phyloP scores from a whole-genome alignment of 1,284 basidiomycete species.

The Rugosomyces carneus region DNA sequence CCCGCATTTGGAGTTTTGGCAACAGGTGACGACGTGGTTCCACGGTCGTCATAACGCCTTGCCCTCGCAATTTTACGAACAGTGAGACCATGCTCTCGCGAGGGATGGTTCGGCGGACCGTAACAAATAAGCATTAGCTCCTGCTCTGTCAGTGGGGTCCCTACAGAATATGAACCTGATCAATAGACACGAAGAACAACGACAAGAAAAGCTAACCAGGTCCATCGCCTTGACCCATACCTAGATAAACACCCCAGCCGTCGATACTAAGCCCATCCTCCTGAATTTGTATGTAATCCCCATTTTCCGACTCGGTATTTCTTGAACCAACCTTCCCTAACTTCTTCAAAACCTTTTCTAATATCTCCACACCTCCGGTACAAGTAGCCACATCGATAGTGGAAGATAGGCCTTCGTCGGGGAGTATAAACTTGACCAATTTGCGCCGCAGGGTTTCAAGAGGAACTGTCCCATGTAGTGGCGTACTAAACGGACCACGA shows the following conservation, averaged over 20 bases:
- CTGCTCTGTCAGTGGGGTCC: slow-evolving; percentile 72
- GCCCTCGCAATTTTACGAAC: slow-evolving; percentile 49
- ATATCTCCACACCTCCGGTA: slow-evolving; percentile 73
- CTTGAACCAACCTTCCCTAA: slow-evolving; percentile 65
- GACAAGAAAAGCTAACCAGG: slow-evolving; percentile 37
- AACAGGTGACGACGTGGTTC: slow-evolving; percentile 22
- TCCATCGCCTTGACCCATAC: slow-evolving; percentile 49
- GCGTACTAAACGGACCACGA: slow-evolving; percentile 47
- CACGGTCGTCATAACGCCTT: slow-evolving; percentile 40
- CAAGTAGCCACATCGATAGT: slow-evolving; percentile 80
- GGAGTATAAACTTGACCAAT: slow-evolving; percentile 80
- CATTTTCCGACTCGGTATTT: slow-evolving; percentile 41
- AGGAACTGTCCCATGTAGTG: slow-evolving; percentile 43
- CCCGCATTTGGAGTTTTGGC: slow-evolving; percentile 28
- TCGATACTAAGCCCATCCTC: slow-evolving; percentile 73
- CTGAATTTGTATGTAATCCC: slow-evolving; percentile 48
- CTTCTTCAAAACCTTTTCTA: slow-evolving; percentile 84
- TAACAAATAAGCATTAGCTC: slow-evolving; percentile 86
- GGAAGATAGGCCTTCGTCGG: slow-evolving; percentile 69
- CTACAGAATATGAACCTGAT: slow-evolving; percentile 35
- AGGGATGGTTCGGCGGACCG: slow-evolving; percentile 73
- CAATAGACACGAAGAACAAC: slow-evolving; percentile 10
- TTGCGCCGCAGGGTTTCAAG: slow-evolving; percentile 76
- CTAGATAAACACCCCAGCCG: slow-evolving; percentile 82
- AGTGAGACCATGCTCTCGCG: slow-evolving; percentile 78